phyloP scores from a whole-genome alignment of 1,139 yeast genomes.

The Debaryomyces sp. region DNA sequence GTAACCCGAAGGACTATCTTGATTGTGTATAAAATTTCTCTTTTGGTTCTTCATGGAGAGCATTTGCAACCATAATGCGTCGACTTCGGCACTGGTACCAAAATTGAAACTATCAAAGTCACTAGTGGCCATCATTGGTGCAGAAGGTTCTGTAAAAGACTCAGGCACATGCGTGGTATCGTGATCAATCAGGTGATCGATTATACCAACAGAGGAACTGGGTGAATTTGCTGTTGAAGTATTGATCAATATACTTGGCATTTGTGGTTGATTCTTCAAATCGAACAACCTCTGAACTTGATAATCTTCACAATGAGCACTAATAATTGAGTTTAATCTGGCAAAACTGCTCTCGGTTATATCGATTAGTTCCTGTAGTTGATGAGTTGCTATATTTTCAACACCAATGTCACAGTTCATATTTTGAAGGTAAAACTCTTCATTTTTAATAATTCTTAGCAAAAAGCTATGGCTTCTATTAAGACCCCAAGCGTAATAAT shows the following conservation, averaged over 20 bases:
- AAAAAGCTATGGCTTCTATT: slow-evolving; percentile 30
- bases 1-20: not conserved
- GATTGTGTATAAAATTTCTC: not conserved
- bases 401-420: not conserved
- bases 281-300: not conserved
- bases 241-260: not conserved
- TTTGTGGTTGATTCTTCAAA: not conserved
- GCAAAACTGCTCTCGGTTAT: not conserved
- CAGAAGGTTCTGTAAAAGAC: not conserved
- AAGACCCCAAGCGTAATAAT: slow-evolving; percentile 55
- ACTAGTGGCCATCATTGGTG: not conserved
- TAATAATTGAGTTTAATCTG: not conserved
- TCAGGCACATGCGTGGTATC: not conserved
- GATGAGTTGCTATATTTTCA: slow-evolving; percentile 1
- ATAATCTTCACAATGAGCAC: not conserved
- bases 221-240: not conserved
- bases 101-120: slow-evolving; percentile 13
- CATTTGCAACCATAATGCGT: slow-evolving; percentile 42
- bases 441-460: slow-evolving; percentile 20
- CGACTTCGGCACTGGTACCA: slow-evolving; percentile 36
- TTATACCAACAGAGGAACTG: not conserved
- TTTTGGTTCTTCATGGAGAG: slow-evolving; percentile 25
- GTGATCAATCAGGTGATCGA: not conserved
- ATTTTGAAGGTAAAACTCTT: slow-evolving; percentile 21
- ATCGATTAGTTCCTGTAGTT: slow-evolving; percentile 6